Base-by-base conservation (phyloP, 495 filamentous ascomycete species). In the Penicillium flavigenum region DNA sequence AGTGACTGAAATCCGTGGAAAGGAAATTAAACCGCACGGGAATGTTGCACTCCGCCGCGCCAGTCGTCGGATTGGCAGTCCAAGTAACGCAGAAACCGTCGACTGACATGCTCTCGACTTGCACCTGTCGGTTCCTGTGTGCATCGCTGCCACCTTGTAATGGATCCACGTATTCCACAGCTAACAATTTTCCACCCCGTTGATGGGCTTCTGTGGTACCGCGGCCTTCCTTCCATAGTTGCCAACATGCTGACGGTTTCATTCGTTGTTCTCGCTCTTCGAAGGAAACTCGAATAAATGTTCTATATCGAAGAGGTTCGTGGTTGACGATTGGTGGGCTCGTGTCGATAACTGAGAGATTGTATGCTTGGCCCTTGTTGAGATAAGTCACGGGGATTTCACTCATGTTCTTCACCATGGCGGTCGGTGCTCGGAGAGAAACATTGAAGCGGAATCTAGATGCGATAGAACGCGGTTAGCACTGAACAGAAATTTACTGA, bases 1-100 rank as follows among this genome's bases (percentile, higher is more conserved):
- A 97, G 64, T 96, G 92, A 67, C 92, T 98, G 68, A 98, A 98
- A 66, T 98, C 94, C 12, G 93, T 98, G 0, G 94, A 98, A 0
- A 98, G 81, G 66, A 98, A 98, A 71, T 98, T 97, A 80, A 97
- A 98, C 45, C 92, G 89, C 16, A 98, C 89, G 14, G 90, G 85
- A 34, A 98, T 82, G 26, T 81, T 86, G 72, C 90, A 94, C 51
- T 96, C 88, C 8, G 87, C 76, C 2, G 73, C 62, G 0, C 81
- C 83, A 2, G 68, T 73, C 51, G 81, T 82, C 24, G 82, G 64
- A 20, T 84, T 82, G 0, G 89, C 86, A 2, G 84, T 89, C 94
- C 94, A 98, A 26, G 84, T 84, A 14, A 97, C 90, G 5, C 84
- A 89, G 67, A 98, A 97, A 9, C 92, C 91, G 65, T 98, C 93